phyloP scores from a whole-genome alignment of 306 rosid genomes.

The Acacia crassicarpa region DNA sequence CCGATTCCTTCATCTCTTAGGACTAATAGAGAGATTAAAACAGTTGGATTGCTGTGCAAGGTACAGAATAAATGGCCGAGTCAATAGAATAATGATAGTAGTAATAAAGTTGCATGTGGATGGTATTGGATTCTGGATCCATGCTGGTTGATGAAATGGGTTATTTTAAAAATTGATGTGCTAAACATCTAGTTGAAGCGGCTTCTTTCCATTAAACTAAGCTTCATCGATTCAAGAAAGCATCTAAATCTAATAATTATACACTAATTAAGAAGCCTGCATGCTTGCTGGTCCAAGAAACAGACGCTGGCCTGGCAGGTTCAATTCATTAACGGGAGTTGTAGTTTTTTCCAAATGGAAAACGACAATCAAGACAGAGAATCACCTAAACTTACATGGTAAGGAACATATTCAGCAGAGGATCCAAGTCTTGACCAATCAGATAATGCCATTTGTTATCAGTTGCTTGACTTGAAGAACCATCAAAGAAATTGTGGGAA shows the following conservation, averaged over 20 bases:
- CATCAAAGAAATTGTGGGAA: not conserved
- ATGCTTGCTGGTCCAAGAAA: not conserved
- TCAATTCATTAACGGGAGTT: not conserved
- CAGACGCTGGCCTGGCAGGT: not conserved
- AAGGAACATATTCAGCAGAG: not conserved
- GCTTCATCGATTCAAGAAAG: not conserved
- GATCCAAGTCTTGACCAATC: not conserved
- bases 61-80: not conserved
- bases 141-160: too few relatives aligned
- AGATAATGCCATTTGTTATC: not conserved
- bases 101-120: not conserved
- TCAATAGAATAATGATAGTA: not conserved
- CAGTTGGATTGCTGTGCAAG: not conserved
- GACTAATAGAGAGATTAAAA: not conserved
- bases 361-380: not conserved
- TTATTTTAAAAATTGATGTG: not conserved
- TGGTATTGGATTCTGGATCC: not conserved
- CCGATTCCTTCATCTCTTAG: not conserved
- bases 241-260: not conserved
- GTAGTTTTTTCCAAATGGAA: not conserved
- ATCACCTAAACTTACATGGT: not conserved
- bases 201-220: not conserved
- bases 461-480: not conserved
- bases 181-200: not conserved
- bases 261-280: not conserved